Evolutionary conservation across 2,329 filamentous ascomycete genomes (phyloP), one percentile per base, ranked within the genome.

Genomic region (Cytospora piceicola): DNA sequence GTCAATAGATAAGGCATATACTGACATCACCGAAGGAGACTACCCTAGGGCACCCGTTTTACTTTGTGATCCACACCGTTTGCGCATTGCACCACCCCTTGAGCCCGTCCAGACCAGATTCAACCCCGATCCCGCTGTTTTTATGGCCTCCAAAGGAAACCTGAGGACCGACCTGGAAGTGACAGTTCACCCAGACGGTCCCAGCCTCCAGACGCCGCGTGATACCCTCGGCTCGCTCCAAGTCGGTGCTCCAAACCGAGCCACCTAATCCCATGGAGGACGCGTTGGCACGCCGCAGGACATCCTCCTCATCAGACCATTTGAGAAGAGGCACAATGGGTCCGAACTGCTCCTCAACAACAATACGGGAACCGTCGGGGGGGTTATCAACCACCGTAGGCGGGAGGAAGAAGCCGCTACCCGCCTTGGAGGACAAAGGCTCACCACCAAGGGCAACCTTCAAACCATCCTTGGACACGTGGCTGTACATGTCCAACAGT

Each of bases 321-420:
- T 77, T 77, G 65, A 80, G 74, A 11, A 80, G 72, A 0, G 82
- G 81, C 5, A 83, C 72, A 66, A 83, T 81, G n/a, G 81, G 69
- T 9, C 76, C 82, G 63, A 83, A 83, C 0, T 80, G 82, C 71
- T 87, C 85, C 69, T 85, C 85, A 2, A 77, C 75, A 0, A 88
- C 85, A 36, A 90, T 82, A 0, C 80, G 77, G 0, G 85, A 84
- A 60, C 82, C 75, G 42, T 88, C 84, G 0, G 84, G 82, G 1
- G 86, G 86, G 70, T 86, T 85, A 64, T 87, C 82, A 63, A 89
- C 80, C 64, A 90, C 84, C n/a, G 84, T 83, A 0, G 86, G 85
- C 11, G 80, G 74, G 66, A 89, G 76, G 69, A 84, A 86, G 74
- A 83, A 88, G 2, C 85, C 87, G 59, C 81, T 75, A 75, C 75